Percentiles rank a stretch among this genome's conserved stretches.
Conservation (phyloP, 306 rosid genomes). For the Trichosanthes truncata region DNA sequence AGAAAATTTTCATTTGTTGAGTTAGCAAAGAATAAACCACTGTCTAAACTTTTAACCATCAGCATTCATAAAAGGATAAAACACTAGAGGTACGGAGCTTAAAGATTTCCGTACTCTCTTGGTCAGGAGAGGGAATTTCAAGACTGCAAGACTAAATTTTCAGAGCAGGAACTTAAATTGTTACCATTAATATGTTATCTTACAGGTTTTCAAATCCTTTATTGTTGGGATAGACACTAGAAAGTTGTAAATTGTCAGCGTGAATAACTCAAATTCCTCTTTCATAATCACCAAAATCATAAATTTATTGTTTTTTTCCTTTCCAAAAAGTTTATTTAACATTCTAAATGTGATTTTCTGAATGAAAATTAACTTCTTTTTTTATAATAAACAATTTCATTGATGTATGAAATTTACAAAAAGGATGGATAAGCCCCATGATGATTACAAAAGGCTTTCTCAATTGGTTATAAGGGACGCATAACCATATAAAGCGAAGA, state of each 20-base stretch:
- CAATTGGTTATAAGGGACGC: neutral
- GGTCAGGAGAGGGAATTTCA: neutral
- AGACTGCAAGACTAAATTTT: neutral
- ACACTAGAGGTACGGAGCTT: neutral
- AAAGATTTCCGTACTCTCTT: neutral
- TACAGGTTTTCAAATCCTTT: neutral
- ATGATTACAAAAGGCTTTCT: no score
- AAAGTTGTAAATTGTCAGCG: neutral
- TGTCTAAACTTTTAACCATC: neutral
- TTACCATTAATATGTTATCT: neutral
- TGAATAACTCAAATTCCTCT: neutral
- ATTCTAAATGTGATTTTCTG: neutral
- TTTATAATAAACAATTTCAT: no score
- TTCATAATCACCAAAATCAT: neutral
- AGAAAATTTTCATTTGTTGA: neutral
- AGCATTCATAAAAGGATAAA: neutral
- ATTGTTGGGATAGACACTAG: neutral
- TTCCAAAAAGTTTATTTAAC: neutral
- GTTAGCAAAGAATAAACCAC: neutral
- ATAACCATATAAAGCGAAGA: neutral
- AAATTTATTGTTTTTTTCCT: neutral
- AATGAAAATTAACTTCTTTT: neutral
- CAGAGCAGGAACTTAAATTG: neutral
- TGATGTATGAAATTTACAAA: neutral
- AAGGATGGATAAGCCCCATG: neutral